Base-by-base conservation (phyloP, 768 basidiomycete genomes). In the Dacryopinax spathularia region DNA sequence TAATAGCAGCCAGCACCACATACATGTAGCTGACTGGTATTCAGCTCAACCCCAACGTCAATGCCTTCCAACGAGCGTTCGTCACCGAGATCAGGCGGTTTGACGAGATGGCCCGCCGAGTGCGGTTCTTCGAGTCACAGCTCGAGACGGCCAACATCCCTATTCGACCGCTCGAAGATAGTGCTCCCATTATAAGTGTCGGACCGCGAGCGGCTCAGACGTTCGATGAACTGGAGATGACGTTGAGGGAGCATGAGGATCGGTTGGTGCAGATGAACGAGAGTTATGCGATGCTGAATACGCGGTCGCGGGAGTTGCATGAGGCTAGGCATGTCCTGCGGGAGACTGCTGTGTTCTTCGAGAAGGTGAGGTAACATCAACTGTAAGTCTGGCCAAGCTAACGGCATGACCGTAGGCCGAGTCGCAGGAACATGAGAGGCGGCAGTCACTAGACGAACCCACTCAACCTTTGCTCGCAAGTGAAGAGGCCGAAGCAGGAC, bases 41-140 rank as follows among this genome's bases (percentile, higher is more conserved):
- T 39, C 35, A 98, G 94, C 77, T 98, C 69, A 98, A 98, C 75
- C 91, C 94, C 13, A 84, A 83, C 66, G 85, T 97, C 69, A 97
- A 95, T 75, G 89, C 95, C 18, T 99, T 98, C 78, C 95, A 99
- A 80, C 90, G 96, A 67, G 93, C 94, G 4, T 99, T 95, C 74
- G 91, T 96, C 65, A 91, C 89, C 34, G 94, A 96, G 73, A 91
- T 99, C 67, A 86, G 96, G 35, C 86, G 89, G 67, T 82, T 95
- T 65, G 95, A 96, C 73, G 95, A 99, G 72, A 94, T 95, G 87
- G 87, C 89, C 7, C 89, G 96, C 67, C 88, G 92, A 34, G 85
- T 93, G 60, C 87, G 93, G 63, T 94, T 97, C 75, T 96, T 98
- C 71, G 73, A 81, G 1, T 77, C 81, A 31, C 92, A 97, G 71